Conservation (phyloP, 2,329 filamentous ascomycete species). For the Teratosphaeria gauchensis region DNA sequence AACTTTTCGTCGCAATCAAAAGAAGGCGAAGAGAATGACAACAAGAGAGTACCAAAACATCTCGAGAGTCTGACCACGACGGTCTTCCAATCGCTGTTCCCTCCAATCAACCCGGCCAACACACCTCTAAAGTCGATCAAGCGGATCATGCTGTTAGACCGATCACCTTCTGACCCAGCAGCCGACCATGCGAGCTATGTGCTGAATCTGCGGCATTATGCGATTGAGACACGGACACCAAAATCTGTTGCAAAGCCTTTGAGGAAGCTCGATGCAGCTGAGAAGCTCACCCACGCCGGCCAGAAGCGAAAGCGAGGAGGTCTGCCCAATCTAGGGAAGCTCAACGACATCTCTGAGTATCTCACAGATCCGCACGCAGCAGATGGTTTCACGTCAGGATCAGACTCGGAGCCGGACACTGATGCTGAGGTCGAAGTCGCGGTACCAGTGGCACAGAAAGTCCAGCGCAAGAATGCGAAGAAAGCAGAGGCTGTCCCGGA, state of each 20-base stretch:
- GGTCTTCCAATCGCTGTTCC: slow-evolving; percentile 92
- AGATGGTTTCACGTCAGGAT: slow-evolving; percentile 82
- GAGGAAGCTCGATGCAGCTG: slow-evolving; percentile 72
- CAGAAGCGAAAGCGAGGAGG: slow-evolving; percentile 31
- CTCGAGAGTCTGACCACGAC: slow-evolving; percentile 88
- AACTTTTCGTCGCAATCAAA: slow-evolving; percentile 51
- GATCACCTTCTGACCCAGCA: slow-evolving; percentile 28
- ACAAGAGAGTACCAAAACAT: slow-evolving; percentile 64
- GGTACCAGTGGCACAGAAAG: slow-evolving; percentile 50
- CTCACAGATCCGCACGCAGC: slow-evolving; percentile 69
- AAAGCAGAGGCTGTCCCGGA: slow-evolving; percentile 10
- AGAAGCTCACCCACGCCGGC: slow-evolving; percentile 58
- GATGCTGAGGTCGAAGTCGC: slow-evolving; percentile 89
- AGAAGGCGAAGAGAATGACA: slow-evolving; percentile 28
- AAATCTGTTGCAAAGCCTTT: slow-evolving; percentile 71
- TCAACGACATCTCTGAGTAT: slow-evolving; percentile 91
- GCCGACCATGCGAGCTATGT: slow-evolving; percentile 47
- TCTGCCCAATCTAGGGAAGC: slow-evolving; percentile 78
- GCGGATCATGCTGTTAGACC: slow-evolving; percentile 80
- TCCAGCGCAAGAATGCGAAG: slow-evolving; percentile 26
- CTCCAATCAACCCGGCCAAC: slow-evolving; percentile 83
- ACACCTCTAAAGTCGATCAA: slow-evolving; percentile 89
- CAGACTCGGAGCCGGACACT: slow-evolving; percentile 85
- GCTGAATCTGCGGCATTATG: slow-evolving; percentile 84
- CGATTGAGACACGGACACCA: slow-evolving; percentile 80